phyloP scores from a whole-genome alignment of 1,284 basidiomycete genomes.

The Sporisorium sorghi region DNA sequence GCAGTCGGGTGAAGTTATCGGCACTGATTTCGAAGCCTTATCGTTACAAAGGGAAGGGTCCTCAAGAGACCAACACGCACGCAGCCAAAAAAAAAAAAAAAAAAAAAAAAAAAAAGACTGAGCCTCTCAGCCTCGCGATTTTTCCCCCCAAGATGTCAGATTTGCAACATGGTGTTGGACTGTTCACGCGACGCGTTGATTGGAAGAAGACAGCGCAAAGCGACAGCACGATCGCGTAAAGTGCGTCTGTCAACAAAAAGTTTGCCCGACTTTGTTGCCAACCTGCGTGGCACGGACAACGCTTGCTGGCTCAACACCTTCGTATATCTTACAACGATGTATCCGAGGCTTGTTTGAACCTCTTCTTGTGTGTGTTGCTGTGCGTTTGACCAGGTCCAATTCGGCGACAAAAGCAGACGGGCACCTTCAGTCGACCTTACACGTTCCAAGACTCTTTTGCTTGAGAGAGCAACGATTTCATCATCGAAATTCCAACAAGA shows the following conservation, averaged over 20 bases:
- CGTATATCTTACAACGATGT: not conserved
- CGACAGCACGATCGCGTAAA: constrained; percentile 4
- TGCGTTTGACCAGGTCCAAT: not conserved
- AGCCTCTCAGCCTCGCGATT: constrained; percentile 1
- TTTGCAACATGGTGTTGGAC: constrained; percentile 1
- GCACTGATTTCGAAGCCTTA: not conserved
- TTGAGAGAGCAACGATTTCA: not conserved
- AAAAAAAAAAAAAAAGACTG: no score
- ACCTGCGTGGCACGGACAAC: no score
- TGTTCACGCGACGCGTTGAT: constrained; percentile 23
- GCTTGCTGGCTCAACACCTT: not conserved
- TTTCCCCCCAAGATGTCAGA: constrained; percentile 1
- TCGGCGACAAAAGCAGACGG: not conserved
- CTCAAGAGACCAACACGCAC: constrained; percentile 5
- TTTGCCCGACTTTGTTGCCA: no score
- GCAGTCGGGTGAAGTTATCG: no score
- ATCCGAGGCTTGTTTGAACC: not conserved
- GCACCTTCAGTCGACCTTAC: no score
- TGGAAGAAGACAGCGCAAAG: not conserved
- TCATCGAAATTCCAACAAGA: constrained; percentile 5
- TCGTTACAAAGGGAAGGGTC: no score
- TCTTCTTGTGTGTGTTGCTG: not conserved
- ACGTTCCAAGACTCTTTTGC: no score
- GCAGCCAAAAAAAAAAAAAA: no score
- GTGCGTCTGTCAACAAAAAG: not conserved